Evolutionary conservation across 441 rosid species (phyloP), one percentile per base, ranked within the genome.

Genomic region (Populus hybrid): DNA sequence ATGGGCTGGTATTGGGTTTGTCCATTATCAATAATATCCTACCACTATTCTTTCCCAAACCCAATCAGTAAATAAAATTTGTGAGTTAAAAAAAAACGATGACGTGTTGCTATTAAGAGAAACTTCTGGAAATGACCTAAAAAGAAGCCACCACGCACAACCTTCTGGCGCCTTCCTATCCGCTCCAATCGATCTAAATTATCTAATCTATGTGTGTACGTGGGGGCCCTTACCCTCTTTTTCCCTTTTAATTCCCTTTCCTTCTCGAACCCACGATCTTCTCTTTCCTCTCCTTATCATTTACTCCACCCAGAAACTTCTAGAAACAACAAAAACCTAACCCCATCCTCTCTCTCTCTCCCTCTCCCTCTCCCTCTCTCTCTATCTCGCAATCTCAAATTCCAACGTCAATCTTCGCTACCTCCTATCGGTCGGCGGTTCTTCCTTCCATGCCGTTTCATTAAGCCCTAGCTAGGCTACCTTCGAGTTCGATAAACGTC

Each of bases 221-320:
- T 46, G 57, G 57, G 59, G 59, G 8, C 54, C 63, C 23, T 28
- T 10, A 34, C 34, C 72, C n/a, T 40, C 24, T 61, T 73, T 42
- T 75, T 40, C 67, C 65, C 18, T 24, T 67, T 34, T 24, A 21
- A 11, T 21, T 54, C 6, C 77, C 67, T 73, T 80, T 30, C 21
- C 77, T 88, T 92, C 91, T 85, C 83, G 89, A 88, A 88, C 83
- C 76, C 86, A 63, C 92, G 77, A 66, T 80, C 81, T 82, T 67
- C 79, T 70, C 74, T 67, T 70, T 57, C 64, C 67, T 46, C 75
- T 71, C 83, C 86, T 84, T 73, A 87, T 82, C 88, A 81, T 78
- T 85, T 85, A 85, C 85, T 81, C 79, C 81, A 75, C 74, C 84
- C 79, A 70, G 97, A 95, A 92, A 85, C 81, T 95, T 95, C 98